phyloP scores from a whole-genome alignment of 2,329 filamentous ascomycete genomes.

The Grosmannia clavigera region DNA sequence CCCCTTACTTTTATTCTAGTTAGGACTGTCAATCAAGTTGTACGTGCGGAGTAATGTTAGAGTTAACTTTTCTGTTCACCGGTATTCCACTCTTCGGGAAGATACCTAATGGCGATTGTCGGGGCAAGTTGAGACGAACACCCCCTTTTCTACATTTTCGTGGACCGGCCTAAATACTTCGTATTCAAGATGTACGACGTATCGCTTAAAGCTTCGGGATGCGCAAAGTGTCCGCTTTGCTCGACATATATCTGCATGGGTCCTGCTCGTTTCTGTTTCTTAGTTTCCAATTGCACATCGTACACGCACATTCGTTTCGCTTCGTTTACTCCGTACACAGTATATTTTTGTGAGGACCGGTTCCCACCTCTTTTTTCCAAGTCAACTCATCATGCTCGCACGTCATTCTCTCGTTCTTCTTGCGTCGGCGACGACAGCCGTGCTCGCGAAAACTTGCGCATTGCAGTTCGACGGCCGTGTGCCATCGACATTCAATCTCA shows the following conservation, averaged over 20 bases:
- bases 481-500: constrained; percentile 22
- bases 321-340: neutral
- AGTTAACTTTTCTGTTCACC: neutral
- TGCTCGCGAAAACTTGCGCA: constrained; percentile 20
- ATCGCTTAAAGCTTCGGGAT: too few relatives aligned
- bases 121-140: constrained; percentile 5
- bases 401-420: neutral
- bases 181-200: neutral
- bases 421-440: constrained; percentile 6
- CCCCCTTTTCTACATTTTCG: neutral
- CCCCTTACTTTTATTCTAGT: neutral
- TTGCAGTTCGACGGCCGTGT: constrained; percentile 36
- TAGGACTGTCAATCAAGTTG: neutral
- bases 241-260: too few relatives aligned
- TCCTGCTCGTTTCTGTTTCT: too few relatives aligned
- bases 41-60: too few relatives aligned
- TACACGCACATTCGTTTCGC: neutral
- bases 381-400: neutral
- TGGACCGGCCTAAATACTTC: neutral
- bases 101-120: neutral
- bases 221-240: too few relatives aligned
- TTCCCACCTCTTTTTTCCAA: neutral
- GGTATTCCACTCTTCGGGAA: neutral
- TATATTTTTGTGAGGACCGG: constrained; percentile 1
- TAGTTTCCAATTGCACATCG: too few relatives aligned